Percentiles rank a stretch among this genome's conserved stretches.
Evolutionary conservation across 129 eudicot species (phyloP).

Genomic region (Chrysanthemum makinoi): DNA sequence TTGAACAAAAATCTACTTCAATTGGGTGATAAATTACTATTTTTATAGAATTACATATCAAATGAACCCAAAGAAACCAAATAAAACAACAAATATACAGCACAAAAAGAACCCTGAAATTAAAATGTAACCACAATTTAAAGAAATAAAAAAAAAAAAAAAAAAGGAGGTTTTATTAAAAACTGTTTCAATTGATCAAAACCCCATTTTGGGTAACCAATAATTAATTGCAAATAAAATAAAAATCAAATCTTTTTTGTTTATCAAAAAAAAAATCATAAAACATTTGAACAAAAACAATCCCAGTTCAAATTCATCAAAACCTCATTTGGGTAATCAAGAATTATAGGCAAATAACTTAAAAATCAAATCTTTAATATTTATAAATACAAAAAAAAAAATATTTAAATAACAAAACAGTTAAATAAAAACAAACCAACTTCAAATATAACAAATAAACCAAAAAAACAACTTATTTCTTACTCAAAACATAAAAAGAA

Average conservation of each 20-base stretch:
- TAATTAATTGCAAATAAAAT: neutral
- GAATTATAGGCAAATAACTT: too few relatives aligned
- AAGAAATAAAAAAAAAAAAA: neutral
- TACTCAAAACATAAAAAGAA: constrained; percentile 15
- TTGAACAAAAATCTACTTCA: constrained; percentile 18
- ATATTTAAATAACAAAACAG: neutral
- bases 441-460: constrained; percentile 28
- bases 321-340: too few relatives aligned
- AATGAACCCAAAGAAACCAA: constrained; percentile 20
- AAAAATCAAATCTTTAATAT: too few relatives aligned
- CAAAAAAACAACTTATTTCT: constrained; percentile 15
- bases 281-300: constrained; percentile 24
- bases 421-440: constrained; percentile 19
- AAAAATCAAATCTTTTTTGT: neutral
- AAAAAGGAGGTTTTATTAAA: neutral
- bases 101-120: constrained; percentile 18
- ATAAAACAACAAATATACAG: constrained; percentile 17
- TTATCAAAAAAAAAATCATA: constrained; percentile 20
- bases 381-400: neutral
- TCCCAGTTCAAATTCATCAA: neutral
- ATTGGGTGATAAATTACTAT: constrained; percentile 5
- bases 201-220: too few relatives aligned
- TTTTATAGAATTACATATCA: constrained; percentile 1
- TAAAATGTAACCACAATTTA: constrained; percentile 12
- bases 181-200: constrained; percentile 14